Conservation (phyloP, 2,329 filamentous ascomycete genomes). For the Westerdykella ornata region DNA sequence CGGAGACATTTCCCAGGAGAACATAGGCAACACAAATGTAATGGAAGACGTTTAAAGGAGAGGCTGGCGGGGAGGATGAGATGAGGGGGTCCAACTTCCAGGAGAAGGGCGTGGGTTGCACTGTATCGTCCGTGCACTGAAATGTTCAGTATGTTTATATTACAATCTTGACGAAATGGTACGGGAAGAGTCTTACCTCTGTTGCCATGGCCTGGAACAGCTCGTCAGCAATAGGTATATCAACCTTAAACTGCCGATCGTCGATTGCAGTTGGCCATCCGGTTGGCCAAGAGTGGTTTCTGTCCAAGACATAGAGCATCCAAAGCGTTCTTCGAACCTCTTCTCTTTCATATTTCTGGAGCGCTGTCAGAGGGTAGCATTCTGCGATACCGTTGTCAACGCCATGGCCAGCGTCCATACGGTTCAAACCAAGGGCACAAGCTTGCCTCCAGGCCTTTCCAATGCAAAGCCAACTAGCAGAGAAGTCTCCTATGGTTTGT, state of each 20-base stretch:
- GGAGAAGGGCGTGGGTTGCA: conserved; percentile 14
- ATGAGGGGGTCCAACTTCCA: conserved; percentile 19
- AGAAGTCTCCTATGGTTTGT: conserved; percentile 23
- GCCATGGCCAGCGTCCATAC: conserved; percentile 16
- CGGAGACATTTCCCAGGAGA: conserved; percentile 22
- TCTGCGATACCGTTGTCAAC: no score
- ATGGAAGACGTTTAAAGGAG: conserved; percentile 17
- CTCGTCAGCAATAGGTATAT: conserved; percentile 21
- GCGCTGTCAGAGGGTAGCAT: no score
- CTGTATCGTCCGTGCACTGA: background rate
- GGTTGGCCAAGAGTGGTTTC: conserved; percentile 22
- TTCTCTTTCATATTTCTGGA: conserved; percentile 18
- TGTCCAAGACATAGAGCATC: conserved; percentile 28
- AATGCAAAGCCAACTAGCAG: conserved; percentile 23
- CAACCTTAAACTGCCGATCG: conserved; percentile 28
- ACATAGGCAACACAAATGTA: conserved; percentile 22
- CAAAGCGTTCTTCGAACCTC: conserved; percentile 27
- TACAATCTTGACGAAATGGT: background rate
- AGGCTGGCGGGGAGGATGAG: conserved; percentile 5
- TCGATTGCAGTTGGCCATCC: conserved; percentile 25
- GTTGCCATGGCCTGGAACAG: conserved; percentile 17
- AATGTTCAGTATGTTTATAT: background rate
- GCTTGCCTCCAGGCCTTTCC: conserved; percentile 32
- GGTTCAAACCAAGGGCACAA: conserved; percentile 23
- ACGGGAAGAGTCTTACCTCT: conserved; percentile 3